Conservation (phyloP, 805 yeast species). For the Yarrowia porcina region DNA sequence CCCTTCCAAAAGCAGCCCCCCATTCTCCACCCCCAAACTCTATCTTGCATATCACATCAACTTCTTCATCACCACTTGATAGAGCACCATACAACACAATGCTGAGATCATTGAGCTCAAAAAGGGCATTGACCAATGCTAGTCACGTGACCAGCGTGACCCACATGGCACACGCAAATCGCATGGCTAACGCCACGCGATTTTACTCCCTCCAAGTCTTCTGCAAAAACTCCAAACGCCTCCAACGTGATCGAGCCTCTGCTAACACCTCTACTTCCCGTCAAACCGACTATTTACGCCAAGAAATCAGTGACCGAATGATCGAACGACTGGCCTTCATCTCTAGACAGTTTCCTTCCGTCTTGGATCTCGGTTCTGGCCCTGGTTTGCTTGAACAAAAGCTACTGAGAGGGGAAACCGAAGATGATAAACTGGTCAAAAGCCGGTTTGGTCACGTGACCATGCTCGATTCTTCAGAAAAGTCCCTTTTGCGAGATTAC, state of each 20-base stretch:
- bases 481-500: slow-evolving; percentile 52
- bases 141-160: too few species aligned
- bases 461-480: slow-evolving; percentile 64
- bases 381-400: slow-evolving; percentile 58
- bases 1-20: too few species aligned
- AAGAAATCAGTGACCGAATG: slow-evolving; percentile 69
- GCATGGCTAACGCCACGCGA: too few species aligned
- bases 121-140: too few species aligned
- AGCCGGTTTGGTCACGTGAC: slow-evolving; percentile 51
- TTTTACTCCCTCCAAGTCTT: slow-evolving; percentile 46
- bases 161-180: too few species aligned
- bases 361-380: slow-evolving; percentile 72
- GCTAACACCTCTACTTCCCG: slow-evolving; percentile 46
- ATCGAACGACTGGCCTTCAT: slow-evolving; percentile 74
- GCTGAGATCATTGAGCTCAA: not conserved
- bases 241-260: slow-evolving; percentile 60
- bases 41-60: not conserved
- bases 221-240: slow-evolving; percentile 56
- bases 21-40: not conserved
- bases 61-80: not conserved
- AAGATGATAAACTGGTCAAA: slow-evolving; percentile 53
- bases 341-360: slow-evolving; percentile 55
- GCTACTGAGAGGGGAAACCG: slow-evolving; percentile 43
- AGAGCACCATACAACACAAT: not conserved
- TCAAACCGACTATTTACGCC: slow-evolving; percentile 66